Conservation (phyloP, 768 basidiomycete species). For the Naganishia onofrii region DNA sequence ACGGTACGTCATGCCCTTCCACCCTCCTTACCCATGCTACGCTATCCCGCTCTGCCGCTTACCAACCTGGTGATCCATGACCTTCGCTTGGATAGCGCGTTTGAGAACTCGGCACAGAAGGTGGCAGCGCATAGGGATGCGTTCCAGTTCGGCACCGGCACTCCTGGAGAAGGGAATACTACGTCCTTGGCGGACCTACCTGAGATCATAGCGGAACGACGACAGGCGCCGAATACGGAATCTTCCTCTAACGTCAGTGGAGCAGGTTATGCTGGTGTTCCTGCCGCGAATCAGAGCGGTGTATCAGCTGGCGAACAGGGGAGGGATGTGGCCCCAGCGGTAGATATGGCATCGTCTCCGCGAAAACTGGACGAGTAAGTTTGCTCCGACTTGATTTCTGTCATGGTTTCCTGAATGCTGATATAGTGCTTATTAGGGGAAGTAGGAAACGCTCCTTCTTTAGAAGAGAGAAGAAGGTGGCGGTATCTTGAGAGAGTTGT, state of each 20-base stretch:
- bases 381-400: background rate
- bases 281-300: background rate
- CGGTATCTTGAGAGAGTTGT: background rate
- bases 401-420: background rate
- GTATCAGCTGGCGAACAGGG: background rate
- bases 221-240: background rate
- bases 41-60: background rate
- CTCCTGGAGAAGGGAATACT: conserved; percentile 4
- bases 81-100: background rate
- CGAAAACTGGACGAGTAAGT: conserved; percentile 1
- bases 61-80: background rate
- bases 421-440: background rate
- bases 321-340: background rate
- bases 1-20: background rate
- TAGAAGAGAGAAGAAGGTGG: conserved; percentile 3
- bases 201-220: too few relatives aligned
- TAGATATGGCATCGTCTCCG: background rate
- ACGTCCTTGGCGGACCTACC: conserved; percentile 2
- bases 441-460: conserved; percentile 8
- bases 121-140: conserved; percentile 18
- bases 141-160: conserved; percentile 1
- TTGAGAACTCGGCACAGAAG: conserved; percentile 7
- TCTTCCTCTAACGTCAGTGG: background rate
- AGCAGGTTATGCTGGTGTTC: background rate
- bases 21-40: background rate